Percentiles rank a stretch among this genome's conserved stretches.
Evolutionary conservation across 495 filamentous ascomycete genomes (phyloP).

Genomic region (Talaromyces nanjingensis): DNA sequence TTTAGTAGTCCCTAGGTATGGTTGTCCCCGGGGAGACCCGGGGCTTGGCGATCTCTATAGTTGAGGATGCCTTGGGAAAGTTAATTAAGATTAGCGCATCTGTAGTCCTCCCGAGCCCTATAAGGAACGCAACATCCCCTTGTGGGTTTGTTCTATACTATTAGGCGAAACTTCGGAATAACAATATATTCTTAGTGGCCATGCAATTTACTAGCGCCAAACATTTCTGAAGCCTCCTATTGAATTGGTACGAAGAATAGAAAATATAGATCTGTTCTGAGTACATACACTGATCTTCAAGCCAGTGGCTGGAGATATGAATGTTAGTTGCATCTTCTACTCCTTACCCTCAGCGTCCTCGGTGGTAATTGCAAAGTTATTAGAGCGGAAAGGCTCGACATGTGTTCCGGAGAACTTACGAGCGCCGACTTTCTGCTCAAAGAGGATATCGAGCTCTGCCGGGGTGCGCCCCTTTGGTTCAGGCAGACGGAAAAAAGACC

Average conservation of each 20-base stretch:
- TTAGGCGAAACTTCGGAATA: too few species aligned
- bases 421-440: constrained; percentile 48
- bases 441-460: constrained; percentile 56
- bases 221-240: neutral
- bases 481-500: constrained; percentile 60
- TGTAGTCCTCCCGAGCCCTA: too few species aligned
- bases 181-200: too few species aligned
- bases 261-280: neutral
- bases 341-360: neutral
- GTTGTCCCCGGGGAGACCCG: too few species aligned
- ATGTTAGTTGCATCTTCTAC: neutral
- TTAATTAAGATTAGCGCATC: too few species aligned
- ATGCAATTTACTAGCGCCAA: too few species aligned
- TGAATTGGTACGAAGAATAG: neutral
- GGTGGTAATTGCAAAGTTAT: neutral
- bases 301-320: too few species aligned
- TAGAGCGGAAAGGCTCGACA: constrained; percentile 43
- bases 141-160: too few species aligned
- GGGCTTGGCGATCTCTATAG: too few species aligned
- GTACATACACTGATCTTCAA: neutral
- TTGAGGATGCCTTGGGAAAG: too few species aligned
- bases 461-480: constrained; percentile 59
- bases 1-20: too few species aligned
- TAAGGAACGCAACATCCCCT: too few species aligned
- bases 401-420: constrained; percentile 49